A percentile compares a stretch with the other conserved stretches of the same genome.
phyloP scores from a whole-genome alignment of 305 asterid species.

The Solanum hybrid region DNA sequence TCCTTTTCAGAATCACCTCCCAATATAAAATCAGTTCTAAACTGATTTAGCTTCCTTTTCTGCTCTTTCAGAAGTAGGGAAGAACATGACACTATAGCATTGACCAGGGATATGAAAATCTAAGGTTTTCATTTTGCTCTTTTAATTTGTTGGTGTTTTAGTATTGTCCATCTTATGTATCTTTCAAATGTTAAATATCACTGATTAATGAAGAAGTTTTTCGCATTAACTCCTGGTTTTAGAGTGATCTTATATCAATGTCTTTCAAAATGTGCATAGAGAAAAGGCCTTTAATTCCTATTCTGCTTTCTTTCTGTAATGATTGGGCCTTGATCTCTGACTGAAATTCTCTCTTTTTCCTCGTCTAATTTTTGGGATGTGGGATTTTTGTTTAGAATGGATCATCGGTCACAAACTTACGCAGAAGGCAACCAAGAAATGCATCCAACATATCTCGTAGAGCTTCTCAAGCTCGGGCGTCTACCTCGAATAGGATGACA shows the following conservation, averaged over 20 bases:
- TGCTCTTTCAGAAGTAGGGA: not conserved
- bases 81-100: not conserved
- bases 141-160: not conserved
- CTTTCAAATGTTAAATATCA: not conserved
- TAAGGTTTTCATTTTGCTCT: not conserved
- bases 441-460: conserved; percentile 33
- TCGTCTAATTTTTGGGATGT: not conserved
- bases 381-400: conserved; percentile 31
- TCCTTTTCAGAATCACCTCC: not conserved
- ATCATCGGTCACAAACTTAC: conserved; percentile 24
- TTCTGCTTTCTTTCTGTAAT: not conserved
- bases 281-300: not conserved
- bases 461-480: conserved; percentile 34
- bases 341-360: not conserved
- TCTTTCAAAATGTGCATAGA: not conserved
- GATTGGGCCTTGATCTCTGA: not conserved
- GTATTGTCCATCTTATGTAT: not conserved
- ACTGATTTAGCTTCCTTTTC: not conserved
- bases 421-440: conserved; percentile 37
- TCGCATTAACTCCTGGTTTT: not conserved
- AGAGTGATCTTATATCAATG: not conserved
- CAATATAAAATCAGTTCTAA: too few relatives aligned
- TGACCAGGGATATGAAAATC: not conserved
- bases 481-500: conserved; percentile 43
- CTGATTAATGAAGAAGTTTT: not conserved